A percentile compares a stretch with the other conserved stretches of the same genome.
phyloP scores from a whole-genome alignment of 768 basidiomycete genomes.

The Calvatia gigantea region DNA sequence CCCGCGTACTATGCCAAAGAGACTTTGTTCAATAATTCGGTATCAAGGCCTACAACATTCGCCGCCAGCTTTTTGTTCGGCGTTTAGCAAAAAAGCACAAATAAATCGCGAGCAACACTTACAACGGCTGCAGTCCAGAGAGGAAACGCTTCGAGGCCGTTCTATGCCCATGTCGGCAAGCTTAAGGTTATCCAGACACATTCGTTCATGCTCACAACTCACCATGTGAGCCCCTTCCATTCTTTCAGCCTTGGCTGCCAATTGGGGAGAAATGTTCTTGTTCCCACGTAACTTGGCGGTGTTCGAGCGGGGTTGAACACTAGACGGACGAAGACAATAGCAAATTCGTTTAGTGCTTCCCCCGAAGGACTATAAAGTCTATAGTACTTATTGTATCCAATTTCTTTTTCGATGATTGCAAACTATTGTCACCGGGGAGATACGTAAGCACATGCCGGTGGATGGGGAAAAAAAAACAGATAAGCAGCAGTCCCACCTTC shows the following conservation, averaged over 20 bases:
- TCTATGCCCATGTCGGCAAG: slow-evolving; percentile 7
- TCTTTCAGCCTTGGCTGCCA: slow-evolving; percentile 23
- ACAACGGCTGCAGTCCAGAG: slow-evolving; percentile 33
- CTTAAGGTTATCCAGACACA: not conserved
- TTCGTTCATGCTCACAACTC: not conserved
- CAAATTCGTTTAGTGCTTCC: not conserved
- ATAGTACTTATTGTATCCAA: slow-evolving; percentile 36
- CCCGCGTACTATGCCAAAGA: slow-evolving; percentile 27
- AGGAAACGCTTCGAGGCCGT: slow-evolving; percentile 30
- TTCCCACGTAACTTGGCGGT: slow-evolving; percentile 18
- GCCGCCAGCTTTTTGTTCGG: slow-evolving; percentile 23
- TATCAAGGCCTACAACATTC: slow-evolving; percentile 27
- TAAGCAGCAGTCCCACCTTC: slow-evolving; percentile 22
- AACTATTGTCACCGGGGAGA: slow-evolving; percentile 14
- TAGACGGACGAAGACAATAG: slow-evolving; percentile 8
- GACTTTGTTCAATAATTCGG: slow-evolving; percentile 26
- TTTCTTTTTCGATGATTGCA: slow-evolving; percentile 22
- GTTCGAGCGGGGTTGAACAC: slow-evolving; percentile 30
- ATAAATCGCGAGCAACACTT: not conserved
- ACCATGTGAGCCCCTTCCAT: slow-evolving; percentile 34
- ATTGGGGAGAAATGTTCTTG: slow-evolving; percentile 20
- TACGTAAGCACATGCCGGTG: not conserved
- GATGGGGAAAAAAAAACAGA: not conserved
- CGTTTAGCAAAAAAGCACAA: not conserved
- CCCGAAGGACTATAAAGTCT: too few relatives aligned